Conservation (phyloP, 176 grass and related monocot genomes). For the Alloteropsis semialata region DNA sequence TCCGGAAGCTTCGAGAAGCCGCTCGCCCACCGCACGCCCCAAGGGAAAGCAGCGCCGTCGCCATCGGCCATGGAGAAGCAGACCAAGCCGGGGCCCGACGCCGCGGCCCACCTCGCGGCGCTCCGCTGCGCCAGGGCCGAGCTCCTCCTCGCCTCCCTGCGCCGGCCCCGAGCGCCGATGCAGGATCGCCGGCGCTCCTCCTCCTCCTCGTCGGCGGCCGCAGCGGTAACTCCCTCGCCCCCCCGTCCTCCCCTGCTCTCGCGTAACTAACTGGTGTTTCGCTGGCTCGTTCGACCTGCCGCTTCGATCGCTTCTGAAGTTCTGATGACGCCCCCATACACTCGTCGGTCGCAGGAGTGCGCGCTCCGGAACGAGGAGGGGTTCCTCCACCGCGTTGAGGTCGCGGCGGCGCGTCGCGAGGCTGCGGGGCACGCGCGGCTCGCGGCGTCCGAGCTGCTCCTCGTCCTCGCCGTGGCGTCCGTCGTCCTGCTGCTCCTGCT, state of each 20-base stretch:
- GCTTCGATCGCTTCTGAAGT: neutral
- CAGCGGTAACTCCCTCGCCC: neutral
- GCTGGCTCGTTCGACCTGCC: neutral
- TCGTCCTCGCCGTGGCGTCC: conserved; percentile 30
- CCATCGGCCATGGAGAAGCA: conserved; percentile 27
- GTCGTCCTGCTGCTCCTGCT: conserved; percentile 39
- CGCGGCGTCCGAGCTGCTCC: conserved; percentile 18
- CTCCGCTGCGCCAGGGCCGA: conserved; percentile 38
- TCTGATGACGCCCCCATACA: neutral
- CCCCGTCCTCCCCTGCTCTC: neutral
- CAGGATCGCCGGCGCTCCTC: neutral
- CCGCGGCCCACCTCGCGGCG: conserved; percentile 1
- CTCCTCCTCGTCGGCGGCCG: neutral
- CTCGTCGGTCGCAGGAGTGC: conserved; percentile 4
- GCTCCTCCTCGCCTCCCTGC: conserved; percentile 47
- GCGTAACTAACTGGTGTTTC: neutral
- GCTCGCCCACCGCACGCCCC: neutral
- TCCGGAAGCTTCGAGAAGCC: conserved; percentile 16
- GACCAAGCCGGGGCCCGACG: conserved; percentile 22
- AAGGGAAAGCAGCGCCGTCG: neutral
- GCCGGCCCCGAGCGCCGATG: neutral
- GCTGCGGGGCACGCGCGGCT: neutral
- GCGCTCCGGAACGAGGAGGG: neutral
- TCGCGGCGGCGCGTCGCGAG: conserved; percentile 28
- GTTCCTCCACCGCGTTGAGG: conserved; percentile 13